Evolutionary conservation across 1,139 yeast species (phyloP), one percentile per base, ranked within the genome.

Genomic region (Starmera stellimalicola): DNA sequence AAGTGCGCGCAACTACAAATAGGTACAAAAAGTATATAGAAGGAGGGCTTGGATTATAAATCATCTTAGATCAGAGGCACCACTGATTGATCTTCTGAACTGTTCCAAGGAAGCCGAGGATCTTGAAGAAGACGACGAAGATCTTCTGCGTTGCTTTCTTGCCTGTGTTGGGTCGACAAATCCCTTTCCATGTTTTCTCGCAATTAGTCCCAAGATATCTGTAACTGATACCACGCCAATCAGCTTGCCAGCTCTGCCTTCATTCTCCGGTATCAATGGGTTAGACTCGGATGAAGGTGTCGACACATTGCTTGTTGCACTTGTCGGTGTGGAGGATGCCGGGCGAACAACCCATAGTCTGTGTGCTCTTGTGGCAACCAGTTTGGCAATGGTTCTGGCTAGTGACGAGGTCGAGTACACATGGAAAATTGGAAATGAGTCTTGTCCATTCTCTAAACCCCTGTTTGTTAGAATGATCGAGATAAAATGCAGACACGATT

Each of bases 381-480:
- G 67, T 58, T 91, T 91, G 31, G 97, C 97, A 49, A 91, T 71
- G 9, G 93, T 87, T 54, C 95, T 73, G 18, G 88, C 94, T 33
- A 91, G 68, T 0, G 93, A 78, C 11, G 93, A 76, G 31, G 71
- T 70, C 40, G 75, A 72, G 43, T 82, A 80, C 22, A 88, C 95
- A 56, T 88, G 95, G 70, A 91, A 91, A 32, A 91, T 88, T 12
- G 98, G 98, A 67, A 79, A 88, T 31, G 93, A 88, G 62, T 91
- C 98, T 58, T 88, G 87, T 35, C 95, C 95, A 52, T 87, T 91
- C 51, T 80, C 94, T 23, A 91, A 69, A 12, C 97, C 98, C 51
- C 95, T 78, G 42, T 79, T 79, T 47, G 83, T 79, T 43, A 91
- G 69, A 43, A 88, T 87, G 43, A 85, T 82, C 24, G 94, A 77